A percentile compares a stretch with the other conserved stretches of the same genome.
These are phyloP conservation scores for Yamadazyma paraphyllophila DNA, from an alignment of 805 yeast species.

Conservation along the genomic window DNA sequence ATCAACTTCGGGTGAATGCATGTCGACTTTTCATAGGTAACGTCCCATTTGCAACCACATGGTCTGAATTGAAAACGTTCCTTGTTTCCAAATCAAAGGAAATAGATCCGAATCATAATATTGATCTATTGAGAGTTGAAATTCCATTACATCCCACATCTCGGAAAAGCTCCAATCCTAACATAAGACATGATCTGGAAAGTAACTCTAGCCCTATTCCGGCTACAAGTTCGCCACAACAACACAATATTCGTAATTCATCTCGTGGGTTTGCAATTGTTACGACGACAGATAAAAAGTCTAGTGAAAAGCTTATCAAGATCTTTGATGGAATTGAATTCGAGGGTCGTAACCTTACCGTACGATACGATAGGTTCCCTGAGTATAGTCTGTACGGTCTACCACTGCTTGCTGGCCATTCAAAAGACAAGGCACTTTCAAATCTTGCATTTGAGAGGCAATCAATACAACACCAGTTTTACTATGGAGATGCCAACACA, in stretches of 20 bases:
- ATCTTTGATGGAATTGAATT: slow-evolving; percentile 52
- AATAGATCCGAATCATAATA: slow-evolving; percentile 24
- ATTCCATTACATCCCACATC: slow-evolving; percentile 36
- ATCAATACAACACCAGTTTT: slow-evolving; percentile 30
- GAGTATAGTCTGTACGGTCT: slow-evolving; percentile 31
- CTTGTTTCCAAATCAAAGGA: slow-evolving; percentile 23
- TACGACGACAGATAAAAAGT: slow-evolving; percentile 44
- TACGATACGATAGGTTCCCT: slow-evolving; percentile 57
- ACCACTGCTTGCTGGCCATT: slow-evolving; percentile 19
- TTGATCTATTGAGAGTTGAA: slow-evolving; percentile 35
- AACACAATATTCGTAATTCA: slow-evolving; percentile 1
- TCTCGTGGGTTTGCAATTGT: slow-evolving; percentile 67
- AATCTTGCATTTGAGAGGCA: slow-evolving; percentile 32
- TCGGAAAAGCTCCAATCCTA: background rate
- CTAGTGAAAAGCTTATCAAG: slow-evolving; percentile 49
- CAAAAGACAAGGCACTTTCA: slow-evolving; percentile 16
- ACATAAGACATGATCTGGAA: background rate
- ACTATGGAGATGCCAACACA: slow-evolving; percentile 19
- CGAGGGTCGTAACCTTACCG: slow-evolving; percentile 60
- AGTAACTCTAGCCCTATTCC: background rate
- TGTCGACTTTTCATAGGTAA: slow-evolving; percentile 54
- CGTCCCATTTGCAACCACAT: slow-evolving; percentile 47
- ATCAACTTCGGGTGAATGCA: slow-evolving; percentile 37
- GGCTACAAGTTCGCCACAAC: background rate
- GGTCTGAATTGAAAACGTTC: slow-evolving; percentile 32